phyloP scores from a whole-genome alignment of 257 asterid species.

The Prunella vulgaris region DNA sequence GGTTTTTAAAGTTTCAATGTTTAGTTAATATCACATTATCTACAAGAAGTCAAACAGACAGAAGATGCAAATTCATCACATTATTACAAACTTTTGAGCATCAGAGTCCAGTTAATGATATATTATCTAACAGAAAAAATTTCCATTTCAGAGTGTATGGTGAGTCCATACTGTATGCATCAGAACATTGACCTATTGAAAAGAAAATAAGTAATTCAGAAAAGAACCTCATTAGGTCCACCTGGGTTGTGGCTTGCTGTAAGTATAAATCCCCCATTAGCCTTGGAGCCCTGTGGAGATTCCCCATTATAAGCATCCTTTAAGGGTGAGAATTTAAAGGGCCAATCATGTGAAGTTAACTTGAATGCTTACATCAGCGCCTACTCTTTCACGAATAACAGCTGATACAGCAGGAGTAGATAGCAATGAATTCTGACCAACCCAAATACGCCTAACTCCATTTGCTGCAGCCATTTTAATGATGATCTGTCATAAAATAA shows the following conservation, averaged over 20 bases:
- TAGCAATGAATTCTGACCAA: slow-evolving; percentile 86
- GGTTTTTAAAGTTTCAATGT: not conserved
- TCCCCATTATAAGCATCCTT: slow-evolving; percentile 7
- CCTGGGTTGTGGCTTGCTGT: slow-evolving; percentile 99
- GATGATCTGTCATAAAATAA: slow-evolving; percentile 55
- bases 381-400: slow-evolving; percentile 87
- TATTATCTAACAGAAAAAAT: slow-evolving; percentile 3
- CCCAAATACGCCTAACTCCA: slow-evolving; percentile 96
- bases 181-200: not conserved
- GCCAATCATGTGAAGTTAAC: slow-evolving; percentile 12
- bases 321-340: not conserved
- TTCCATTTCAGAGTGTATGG: not conserved
- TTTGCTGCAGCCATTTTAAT: slow-evolving; percentile 95
- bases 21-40: not conserved
- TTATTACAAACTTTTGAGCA: not conserved
- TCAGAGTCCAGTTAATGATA: not conserved
- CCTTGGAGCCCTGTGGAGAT: slow-evolving; percentile 75
- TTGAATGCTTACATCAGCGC: slow-evolving; percentile 59
- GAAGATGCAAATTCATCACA: not conserved
- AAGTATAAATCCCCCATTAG: slow-evolving; percentile 87
- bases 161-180: not conserved
- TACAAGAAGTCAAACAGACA: not conserved
- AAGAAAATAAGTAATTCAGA: slow-evolving; percentile 13
- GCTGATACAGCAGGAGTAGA: slow-evolving; percentile 97
- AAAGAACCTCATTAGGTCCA: slow-evolving; percentile 84